Evolutionary conservation across 768 basidiomycete genomes (phyloP).

Genomic region (Leccinellum rugosiceps): DNA sequence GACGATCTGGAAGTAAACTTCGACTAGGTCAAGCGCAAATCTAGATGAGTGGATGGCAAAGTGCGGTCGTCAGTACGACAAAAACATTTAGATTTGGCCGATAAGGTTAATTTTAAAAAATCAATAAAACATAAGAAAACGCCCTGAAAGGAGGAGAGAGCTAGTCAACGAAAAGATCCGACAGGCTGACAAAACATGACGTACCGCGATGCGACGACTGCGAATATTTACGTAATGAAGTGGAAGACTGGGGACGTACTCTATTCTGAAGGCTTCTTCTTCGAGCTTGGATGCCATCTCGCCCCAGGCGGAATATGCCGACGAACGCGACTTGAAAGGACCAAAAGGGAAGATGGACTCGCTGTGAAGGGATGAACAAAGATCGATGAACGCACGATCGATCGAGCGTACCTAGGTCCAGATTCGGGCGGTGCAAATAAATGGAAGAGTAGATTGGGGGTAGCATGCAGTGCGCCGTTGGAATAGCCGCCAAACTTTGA

Average conservation of each 20-base stretch:
- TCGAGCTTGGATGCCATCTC: conserved; percentile 69
- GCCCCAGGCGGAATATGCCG: conserved; percentile 70
- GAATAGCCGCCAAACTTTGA: conserved; percentile 37
- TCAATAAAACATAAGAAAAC: conserved; percentile 24
- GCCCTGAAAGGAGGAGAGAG: conserved; percentile 14
- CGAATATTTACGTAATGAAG: conserved; percentile 30
- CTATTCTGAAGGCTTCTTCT: conserved; percentile 70
- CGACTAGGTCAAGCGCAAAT: conserved; percentile 89
- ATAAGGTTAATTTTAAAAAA: conserved; percentile 30
- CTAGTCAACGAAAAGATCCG: background rate
- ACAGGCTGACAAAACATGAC: conserved; percentile 14
- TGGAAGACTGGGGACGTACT: conserved; percentile 58
- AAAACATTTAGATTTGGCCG: conserved; percentile 6
- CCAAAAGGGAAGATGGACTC: conserved; percentile 35
- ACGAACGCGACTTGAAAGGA: conserved; percentile 34
- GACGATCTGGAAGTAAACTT: conserved; percentile 92
- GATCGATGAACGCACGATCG: conserved; percentile 14
- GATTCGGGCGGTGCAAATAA: conserved; percentile 74
- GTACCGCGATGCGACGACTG: conserved; percentile 16
- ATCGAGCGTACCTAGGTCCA: conserved; percentile 37
- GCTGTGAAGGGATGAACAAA: conserved; percentile 29
- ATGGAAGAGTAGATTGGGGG: conserved; percentile 65
- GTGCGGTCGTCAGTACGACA: conserved; percentile 11
- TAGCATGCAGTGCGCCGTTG: conserved; percentile 55
- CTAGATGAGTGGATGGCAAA: conserved; percentile 38